Evolutionary conservation across 2,329 filamentous ascomycete species (phyloP).

Genomic region (Colletotrichum graminicola): DNA sequence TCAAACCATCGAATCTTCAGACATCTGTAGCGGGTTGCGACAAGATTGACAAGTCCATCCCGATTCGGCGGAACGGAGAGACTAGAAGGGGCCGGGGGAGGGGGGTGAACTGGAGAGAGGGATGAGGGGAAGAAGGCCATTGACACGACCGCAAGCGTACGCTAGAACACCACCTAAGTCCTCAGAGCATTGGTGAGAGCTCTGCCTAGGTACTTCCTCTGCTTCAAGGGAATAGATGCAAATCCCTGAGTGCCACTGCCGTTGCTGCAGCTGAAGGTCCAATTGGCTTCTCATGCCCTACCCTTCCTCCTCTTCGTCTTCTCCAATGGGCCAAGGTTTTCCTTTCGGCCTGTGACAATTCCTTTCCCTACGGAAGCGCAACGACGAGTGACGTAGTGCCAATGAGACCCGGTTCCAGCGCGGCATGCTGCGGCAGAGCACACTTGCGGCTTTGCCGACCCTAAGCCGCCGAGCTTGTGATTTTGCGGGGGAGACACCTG

Average conservation of each 20-base stretch:
- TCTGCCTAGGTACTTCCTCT: background rate
- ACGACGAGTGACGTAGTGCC: slow-evolving; percentile 24
- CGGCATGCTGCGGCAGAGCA: slow-evolving; percentile 18
- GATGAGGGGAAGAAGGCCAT: background rate
- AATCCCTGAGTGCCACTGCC: background rate
- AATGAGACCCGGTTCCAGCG: slow-evolving; percentile 1
- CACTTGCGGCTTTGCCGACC: slow-evolving; percentile 57
- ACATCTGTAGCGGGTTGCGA: slow-evolving; percentile 38
- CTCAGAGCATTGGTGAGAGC: background rate
- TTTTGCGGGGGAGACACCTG: slow-evolving; percentile 60
- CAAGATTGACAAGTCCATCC: slow-evolving; percentile 31
- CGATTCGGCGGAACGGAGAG: slow-evolving; percentile 43
- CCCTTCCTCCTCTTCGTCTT: background rate
- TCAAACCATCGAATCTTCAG: slow-evolving; percentile 40
- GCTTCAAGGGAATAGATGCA: background rate
- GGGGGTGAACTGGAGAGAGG: background rate
- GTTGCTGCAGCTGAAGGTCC: background rate
- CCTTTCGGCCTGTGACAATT: slow-evolving; percentile 37
- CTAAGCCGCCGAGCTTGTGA: slow-evolving; percentile 70
- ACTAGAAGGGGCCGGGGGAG: background rate
- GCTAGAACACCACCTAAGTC: background rate
- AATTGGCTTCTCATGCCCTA: slow-evolving; percentile 3
- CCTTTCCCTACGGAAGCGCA: background rate
- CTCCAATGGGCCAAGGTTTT: background rate
- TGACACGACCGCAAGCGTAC: slow-evolving; percentile 27